Evolutionary conservation across 805 yeast genomes (phyloP).

Genomic region (Maudiozyma pseudohumilis): DNA sequence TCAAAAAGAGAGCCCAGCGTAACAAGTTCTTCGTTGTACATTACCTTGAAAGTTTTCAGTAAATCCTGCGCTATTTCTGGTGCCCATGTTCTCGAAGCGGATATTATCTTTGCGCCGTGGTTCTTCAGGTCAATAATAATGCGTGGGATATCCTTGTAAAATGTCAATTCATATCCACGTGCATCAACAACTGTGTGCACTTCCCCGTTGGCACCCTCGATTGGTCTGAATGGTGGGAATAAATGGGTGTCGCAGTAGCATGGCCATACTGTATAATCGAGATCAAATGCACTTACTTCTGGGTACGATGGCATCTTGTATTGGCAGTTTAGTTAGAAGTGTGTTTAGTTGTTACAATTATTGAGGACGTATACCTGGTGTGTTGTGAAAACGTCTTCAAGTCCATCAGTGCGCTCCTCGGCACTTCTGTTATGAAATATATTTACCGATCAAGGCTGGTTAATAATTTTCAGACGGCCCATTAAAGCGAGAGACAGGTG

Average conservation of each 20-base stretch:
- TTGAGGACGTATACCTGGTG: background rate
- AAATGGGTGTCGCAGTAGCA: constrained; percentile 31
- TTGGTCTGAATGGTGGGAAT: constrained; percentile 26
- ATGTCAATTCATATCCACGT: constrained; percentile 43
- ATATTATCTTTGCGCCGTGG: constrained; percentile 42
- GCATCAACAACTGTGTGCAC: constrained; percentile 25
- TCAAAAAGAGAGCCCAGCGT: constrained; percentile 36
- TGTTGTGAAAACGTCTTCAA: no score
- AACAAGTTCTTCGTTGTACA: constrained; percentile 29
- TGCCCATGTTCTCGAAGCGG: constrained; percentile 73
- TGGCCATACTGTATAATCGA: constrained; percentile 32
- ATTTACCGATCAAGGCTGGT: no score
- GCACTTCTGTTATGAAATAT: no score
- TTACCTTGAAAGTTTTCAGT: constrained; percentile 42
- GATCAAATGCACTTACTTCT: constrained; percentile 29
- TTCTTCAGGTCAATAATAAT: constrained; percentile 45
- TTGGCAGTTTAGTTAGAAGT: background rate
- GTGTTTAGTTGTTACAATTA: background rate
- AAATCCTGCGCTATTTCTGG: constrained; percentile 68
- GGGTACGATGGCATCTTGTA: constrained; percentile 17
- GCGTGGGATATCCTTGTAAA: constrained; percentile 59
- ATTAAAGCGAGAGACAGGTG: no score
- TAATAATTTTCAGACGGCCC: no score
- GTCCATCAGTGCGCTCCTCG: no score
- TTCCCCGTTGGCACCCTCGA: constrained; percentile 20